Base-by-base conservation (phyloP, 148 eudicot species). In the Euryodendron excelsum region DNA sequence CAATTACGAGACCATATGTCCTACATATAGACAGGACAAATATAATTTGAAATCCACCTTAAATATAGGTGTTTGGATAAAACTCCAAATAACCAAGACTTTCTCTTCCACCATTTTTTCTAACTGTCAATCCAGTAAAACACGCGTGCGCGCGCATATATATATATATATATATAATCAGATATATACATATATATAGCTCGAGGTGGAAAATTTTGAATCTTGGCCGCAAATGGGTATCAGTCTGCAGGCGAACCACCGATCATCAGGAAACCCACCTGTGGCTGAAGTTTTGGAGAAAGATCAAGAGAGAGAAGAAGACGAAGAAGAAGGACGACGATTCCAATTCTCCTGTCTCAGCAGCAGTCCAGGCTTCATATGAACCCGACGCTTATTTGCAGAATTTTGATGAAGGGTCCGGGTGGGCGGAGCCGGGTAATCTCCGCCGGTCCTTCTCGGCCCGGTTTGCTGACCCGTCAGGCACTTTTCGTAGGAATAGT, bases 361-460 rank as follows among this genome's bases (percentile, higher is more conserved):
- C 10, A 23, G 47, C 41, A 41, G 45, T 9, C 45, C 9, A 41
- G n/a, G n/a, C n/a, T 74, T 74, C 78, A 0, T 75, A 75, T 75
- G 78, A 75, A 7, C 53, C 37, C 2, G 78, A 75, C n/a, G 62
- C 31, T 62, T 75, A 75, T 62, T 28, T 62, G n/a, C 64, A 75
- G 78, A 75, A 75, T 45, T 75, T 75, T 15, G 78, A 75, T 30
- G 78, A 75, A 14, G 78, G 78, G 28, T 39, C 28, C 53, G 4
- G 55, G 14, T 39, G 78, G 78, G 33, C 58, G 52, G 78, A 75
- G 33, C 78, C 78, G 15, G 78, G 62, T 21, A 28, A 59, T 37
- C 63, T 75, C 34, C 21, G 41, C n/a, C 69, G 78, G 37, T 75
- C 78, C 4, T 75, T 75, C 65, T 75, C 69, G 3, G 78, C 78